Evolutionary conservation across 164 flowering plant species (phyloP).

Genomic region (Aristolochia contorta): DNA sequence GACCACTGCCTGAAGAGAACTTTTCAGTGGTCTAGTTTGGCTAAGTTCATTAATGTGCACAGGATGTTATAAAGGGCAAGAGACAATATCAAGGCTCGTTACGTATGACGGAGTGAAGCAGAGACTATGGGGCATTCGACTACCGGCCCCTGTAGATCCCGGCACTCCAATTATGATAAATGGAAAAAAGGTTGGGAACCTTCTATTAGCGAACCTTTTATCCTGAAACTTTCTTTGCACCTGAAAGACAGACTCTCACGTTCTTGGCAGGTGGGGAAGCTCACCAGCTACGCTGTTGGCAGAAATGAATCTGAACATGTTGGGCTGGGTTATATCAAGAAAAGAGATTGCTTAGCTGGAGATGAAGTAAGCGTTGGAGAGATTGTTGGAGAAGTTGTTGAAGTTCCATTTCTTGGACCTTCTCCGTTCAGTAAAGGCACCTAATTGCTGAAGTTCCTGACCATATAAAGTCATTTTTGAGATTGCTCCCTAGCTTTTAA

Average conservation of each 20-base stretch:
- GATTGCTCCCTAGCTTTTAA: no score
- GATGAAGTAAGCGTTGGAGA: constrained; percentile 49
- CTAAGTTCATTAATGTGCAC: constrained; percentile 5
- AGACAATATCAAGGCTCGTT: constrained; percentile 72
- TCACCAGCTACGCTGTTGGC: constrained; percentile 64
- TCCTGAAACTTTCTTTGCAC: background rate
- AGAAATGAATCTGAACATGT: constrained; percentile 36
- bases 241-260: background rate
- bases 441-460: background rate
- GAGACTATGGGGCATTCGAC: constrained; percentile 53
- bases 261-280: constrained; percentile 55
- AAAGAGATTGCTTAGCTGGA: constrained; percentile 45
- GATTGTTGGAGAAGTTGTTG: constrained; percentile 41
- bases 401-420: constrained; percentile 60
- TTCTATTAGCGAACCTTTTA: background rate
- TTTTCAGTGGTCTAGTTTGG: no score
- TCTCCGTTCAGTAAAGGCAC: constrained; percentile 6
- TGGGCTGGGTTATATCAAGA: constrained; percentile 78
- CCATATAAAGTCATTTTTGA: no score
- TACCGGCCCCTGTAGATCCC: constrained; percentile 58
- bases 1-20: no score
- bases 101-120: constrained; percentile 88
- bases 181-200: constrained; percentile 53
- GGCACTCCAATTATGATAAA: constrained; percentile 54
- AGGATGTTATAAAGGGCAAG: constrained; percentile 96